Base-by-base conservation (phyloP, 2,329 filamentous ascomycete genomes). In the Colletotrichum sp. region DNA sequence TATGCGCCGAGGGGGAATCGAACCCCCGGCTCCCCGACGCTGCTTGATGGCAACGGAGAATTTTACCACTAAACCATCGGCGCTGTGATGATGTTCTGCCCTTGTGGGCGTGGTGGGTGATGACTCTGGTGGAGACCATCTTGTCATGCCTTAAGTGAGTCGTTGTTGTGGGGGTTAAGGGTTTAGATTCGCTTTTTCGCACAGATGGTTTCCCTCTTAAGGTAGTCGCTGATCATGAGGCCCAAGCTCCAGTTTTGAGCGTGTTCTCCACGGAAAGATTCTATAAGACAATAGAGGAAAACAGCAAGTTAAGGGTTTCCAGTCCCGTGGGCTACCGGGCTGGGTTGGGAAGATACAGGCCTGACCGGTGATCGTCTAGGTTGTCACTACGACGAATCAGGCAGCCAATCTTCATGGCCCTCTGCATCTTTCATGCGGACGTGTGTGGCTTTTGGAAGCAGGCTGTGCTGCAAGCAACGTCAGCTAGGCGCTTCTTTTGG, bases 61-160 rank as follows among this genome's bases (percentile, higher is more conserved):
- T 64, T 64, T 64, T 64, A 64, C 61, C 61, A 64, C 61, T 64
- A 64, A 64, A 64, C 61, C 61, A 64, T 64, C 61, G 61, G 61
- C 61, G 61, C 61, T 27, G 3, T 22, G 0, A 39, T 13, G 18
- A 10, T 64, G 1, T 13, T 16, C 0, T 16, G 28, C 25, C n/a
- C 0, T 1, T 3, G 2, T 12, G 16, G 13, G 18, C n/a, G 9
- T 12, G 12, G 22, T 64, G 1, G 61, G 61, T 0, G 15, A 39
- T 34, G n/a, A 39, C 0, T 5, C 1, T 10, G 0, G 12, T 12
- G 60, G 60, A 3, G 8, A 32, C 0, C 8, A 12, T 39, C 4
- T 18, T 64, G 30, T 16, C 18, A 2, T 1, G 2, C 15, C 4
- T 34, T 3, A 28, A 3, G 28, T 30, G 28, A 8, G 28, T 30